A percentile compares a stretch with the other conserved stretches of the same genome.
phyloP scores from a whole-genome alignment of 1,284 basidiomycete species.

The Fomitopsis pinicola region DNA sequence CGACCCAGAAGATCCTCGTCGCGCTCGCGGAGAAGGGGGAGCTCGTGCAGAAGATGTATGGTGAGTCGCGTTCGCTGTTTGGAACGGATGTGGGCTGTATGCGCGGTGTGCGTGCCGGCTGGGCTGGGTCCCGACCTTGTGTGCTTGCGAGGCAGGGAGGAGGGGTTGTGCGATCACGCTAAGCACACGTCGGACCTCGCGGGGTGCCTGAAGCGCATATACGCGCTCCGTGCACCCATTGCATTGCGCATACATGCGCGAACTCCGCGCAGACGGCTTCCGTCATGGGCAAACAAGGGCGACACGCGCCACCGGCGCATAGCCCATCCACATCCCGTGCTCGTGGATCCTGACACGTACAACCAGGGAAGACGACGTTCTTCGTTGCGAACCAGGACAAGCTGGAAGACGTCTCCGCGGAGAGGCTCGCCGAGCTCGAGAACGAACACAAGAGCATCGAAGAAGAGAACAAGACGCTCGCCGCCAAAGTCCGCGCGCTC shows the following conservation, averaged over 20 bases:
- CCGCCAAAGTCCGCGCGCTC: slow-evolving; percentile 45
- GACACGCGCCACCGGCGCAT: not conserved
- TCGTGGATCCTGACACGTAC: not conserved
- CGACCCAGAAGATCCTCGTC: slow-evolving; percentile 77
- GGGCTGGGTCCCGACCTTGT: not conserved
- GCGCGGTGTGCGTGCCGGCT: no score
- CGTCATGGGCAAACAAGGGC: no score
- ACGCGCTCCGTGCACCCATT: no score
- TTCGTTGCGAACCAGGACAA: slow-evolving; percentile 76
- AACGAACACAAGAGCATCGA: slow-evolving; percentile 50
- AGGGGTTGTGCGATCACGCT: not conserved
- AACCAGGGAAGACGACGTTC: slow-evolving; percentile 74
- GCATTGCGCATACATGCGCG: no score
- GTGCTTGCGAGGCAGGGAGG: not conserved
- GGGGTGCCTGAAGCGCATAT: no score
- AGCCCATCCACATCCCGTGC: not conserved
- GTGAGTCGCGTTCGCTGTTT: slow-evolving; percentile 35
- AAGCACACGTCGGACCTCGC: no score
- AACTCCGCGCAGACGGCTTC: no score
- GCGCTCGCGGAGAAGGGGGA: slow-evolving; percentile 74
- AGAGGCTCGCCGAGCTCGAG: slow-evolving; percentile 55
- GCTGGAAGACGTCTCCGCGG: slow-evolving; percentile 53
- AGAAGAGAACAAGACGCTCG: slow-evolving; percentile 54
- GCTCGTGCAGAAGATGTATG: slow-evolving; percentile 74
- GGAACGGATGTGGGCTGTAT: no score